A percentile compares a stretch with the other conserved stretches of the same genome.
Conservation (phyloP, 2,329 filamentous ascomycete species). For the Colletotrichum truncatum region DNA sequence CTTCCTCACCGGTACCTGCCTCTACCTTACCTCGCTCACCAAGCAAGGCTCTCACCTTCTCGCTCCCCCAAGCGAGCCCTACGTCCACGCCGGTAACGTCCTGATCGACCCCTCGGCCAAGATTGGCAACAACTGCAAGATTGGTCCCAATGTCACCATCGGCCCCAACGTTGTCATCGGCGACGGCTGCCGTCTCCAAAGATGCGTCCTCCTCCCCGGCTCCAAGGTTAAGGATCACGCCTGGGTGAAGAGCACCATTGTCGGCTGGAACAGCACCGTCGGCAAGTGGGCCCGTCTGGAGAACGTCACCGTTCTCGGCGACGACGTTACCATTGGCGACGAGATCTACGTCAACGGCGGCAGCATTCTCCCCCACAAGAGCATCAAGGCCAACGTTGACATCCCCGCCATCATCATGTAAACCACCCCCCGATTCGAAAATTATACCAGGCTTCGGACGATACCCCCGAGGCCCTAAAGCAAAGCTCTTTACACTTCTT, state of each 20-base stretch:
- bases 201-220: conserved; percentile 87
- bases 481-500: conserved; percentile 19
- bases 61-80: conserved; percentile 76
- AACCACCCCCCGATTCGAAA: conserved; percentile 30
- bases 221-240: conserved; percentile 98
- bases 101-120: conserved; percentile 93
- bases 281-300: conserved; percentile 96
- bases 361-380: conserved; percentile 96
- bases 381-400: conserved; percentile 98
- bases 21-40: conserved; percentile 91
- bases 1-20: conserved; percentile 93
- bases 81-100: conserved; percentile 92
- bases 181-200: conserved; percentile 92
- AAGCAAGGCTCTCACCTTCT: conserved; percentile 92
- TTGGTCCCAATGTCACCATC: conserved; percentile 96
- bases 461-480: background rate
- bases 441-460: conserved; percentile 12
- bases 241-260: conserved; percentile 98
- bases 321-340: conserved; percentile 97
- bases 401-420: conserved; percentile 76
- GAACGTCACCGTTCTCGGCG: conserved; percentile 97
- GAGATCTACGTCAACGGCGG: conserved; percentile 97
- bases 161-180: conserved; percentile 92
- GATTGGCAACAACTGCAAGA: conserved; percentile 98
- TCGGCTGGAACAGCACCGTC: conserved; percentile 97